Conservation (phyloP, 768 basidiomycete species). For the Tubosaeta sp. region DNA sequence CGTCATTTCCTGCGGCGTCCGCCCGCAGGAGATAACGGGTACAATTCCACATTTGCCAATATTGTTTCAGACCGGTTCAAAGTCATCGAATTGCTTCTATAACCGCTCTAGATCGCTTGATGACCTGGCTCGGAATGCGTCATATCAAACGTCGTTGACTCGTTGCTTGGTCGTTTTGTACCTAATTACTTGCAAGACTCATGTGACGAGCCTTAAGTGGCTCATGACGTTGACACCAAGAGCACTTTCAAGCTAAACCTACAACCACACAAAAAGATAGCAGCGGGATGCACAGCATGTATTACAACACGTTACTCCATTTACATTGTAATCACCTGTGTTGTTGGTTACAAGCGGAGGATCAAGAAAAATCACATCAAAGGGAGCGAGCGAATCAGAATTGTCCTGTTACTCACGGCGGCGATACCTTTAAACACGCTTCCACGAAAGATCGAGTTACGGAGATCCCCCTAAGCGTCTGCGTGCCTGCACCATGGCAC, state of each 20-base stretch:
- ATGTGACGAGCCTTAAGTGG: no score
- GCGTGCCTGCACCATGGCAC: slow-evolving; percentile 60
- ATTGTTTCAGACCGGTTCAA: slow-evolving; percentile 3
- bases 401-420: neutral
- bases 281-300: neutral
- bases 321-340: no score
- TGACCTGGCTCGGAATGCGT: neutral
- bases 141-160: neutral
- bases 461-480: slow-evolving; percentile 21
- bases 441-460: neutral
- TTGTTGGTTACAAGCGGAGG: neutral
- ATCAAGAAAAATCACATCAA: neutral
- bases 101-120: neutral
- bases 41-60: neutral
- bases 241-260: no score
- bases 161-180: no score
- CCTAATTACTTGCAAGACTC: no score
- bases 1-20: neutral
- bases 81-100: neutral
- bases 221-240: no score
- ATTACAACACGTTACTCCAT: no score
- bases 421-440: neutral
- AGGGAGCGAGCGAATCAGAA: neutral
- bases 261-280: no score
- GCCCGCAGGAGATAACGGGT: neutral